These are phyloP conservation scores for Chaetomium strumarium DNA, from an alignment of 2,329 filamentous ascomycete genomes.

Conservation along the genomic window DNA sequence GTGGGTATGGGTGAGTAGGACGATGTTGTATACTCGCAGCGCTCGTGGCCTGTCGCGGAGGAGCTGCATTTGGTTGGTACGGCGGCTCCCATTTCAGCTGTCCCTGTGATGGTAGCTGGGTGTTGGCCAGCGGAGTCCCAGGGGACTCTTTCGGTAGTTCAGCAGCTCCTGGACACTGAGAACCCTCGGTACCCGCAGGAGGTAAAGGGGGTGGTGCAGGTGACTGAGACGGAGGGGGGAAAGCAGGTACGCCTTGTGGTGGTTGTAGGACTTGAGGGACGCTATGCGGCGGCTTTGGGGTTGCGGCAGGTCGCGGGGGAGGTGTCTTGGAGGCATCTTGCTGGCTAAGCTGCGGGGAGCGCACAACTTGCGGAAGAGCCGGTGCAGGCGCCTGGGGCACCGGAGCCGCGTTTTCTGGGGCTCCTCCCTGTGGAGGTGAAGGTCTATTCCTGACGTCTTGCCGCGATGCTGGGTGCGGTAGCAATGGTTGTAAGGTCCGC, in stretches of 20 bases:
- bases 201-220: slow-evolving; percentile 22
- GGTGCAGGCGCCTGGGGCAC: slow-evolving; percentile 10
- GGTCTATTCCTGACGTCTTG: slow-evolving; percentile 12
- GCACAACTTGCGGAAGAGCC: slow-evolving; percentile 13
- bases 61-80: slow-evolving; percentile 30
- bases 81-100: slow-evolving; percentile 38
- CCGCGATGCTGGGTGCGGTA: slow-evolving; percentile 17
- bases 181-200: slow-evolving; percentile 28
- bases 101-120: slow-evolving; percentile 28
- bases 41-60: slow-evolving; percentile 5
- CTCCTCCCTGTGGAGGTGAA: slow-evolving; percentile 4
- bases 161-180: slow-evolving; percentile 31
- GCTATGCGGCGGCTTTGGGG: slow-evolving; percentile 15
- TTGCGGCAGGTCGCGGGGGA: slow-evolving; percentile 6
- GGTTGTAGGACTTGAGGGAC: slow-evolving; percentile 35
- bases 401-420: slow-evolving; percentile 2
- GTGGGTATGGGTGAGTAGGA: neutral
- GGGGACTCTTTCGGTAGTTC: slow-evolving; percentile 29
- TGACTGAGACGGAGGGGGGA: slow-evolving; percentile 27
- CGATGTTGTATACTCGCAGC: neutral
- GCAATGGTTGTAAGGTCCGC: slow-evolving; percentile 23
- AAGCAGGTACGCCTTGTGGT: slow-evolving; percentile 32
- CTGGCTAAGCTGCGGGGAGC: slow-evolving; percentile 15
- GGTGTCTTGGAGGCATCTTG: slow-evolving; percentile 4
- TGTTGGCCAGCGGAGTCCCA: slow-evolving; percentile 18